phyloP scores from a whole-genome alignment of 2,329 filamentous ascomycete genomes.

The Dactylonectria macrodidyma region DNA sequence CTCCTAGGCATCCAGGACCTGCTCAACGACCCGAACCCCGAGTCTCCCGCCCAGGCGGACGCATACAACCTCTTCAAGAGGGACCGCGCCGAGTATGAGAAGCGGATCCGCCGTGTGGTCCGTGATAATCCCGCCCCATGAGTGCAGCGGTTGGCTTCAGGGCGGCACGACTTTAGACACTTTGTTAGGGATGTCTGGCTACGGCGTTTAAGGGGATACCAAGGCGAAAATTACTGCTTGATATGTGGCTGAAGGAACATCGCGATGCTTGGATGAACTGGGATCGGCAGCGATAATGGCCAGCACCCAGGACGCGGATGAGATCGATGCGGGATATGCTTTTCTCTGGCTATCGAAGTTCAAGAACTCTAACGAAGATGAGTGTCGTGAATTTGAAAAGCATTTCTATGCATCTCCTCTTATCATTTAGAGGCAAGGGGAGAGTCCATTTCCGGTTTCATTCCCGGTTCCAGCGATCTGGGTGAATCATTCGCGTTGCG shows the following conservation, averaged over 20 bases:
- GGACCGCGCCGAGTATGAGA: constrained; percentile 89
- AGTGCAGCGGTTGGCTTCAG: constrained; percentile 21
- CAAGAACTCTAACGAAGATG: constrained; percentile 9
- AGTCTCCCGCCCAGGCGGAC: constrained; percentile 96
- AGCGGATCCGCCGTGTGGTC: constrained; percentile 87
- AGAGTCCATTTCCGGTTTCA: constrained; percentile 12
- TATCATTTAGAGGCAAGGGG: background rate
- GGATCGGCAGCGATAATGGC: constrained; percentile 2
- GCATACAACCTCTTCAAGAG: constrained; percentile 98
- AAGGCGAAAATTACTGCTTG: constrained; percentile 46
- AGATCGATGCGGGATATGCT: constrained; percentile 14
- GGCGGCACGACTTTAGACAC: constrained; percentile 35
- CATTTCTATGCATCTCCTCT: constrained; percentile 7
- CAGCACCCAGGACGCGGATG: constrained; percentile 14
- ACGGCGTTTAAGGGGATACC: constrained; percentile 52
- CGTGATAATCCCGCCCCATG: constrained; percentile 88
- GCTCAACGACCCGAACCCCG: constrained; percentile 95
- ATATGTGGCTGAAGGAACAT: constrained; percentile 30
- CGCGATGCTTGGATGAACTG: constrained; percentile 15
- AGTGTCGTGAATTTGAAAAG: constrained; percentile 22
- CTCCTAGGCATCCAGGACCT: constrained; percentile 96
- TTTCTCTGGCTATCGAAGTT: constrained; percentile 14
- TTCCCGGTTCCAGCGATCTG: constrained; percentile 24
- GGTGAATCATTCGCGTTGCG: constrained; percentile 28
- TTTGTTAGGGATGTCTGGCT: constrained; percentile 43